Conservation (phyloP, 129 eudicot genomes). For the Centaurea solstitialis region DNA sequence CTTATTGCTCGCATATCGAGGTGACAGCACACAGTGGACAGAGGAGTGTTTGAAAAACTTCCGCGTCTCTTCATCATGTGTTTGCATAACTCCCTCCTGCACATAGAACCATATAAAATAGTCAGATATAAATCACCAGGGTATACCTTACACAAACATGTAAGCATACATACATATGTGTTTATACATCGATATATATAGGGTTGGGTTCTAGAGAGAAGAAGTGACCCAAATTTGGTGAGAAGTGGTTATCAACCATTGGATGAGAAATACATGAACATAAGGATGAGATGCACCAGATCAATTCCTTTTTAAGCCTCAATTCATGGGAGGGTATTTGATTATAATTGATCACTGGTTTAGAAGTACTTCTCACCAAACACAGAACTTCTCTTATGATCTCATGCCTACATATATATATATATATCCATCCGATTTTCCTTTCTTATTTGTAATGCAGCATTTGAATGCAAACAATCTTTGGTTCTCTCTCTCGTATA, state of each 20-base stretch:
- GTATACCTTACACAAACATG: background rate
- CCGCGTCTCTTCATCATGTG: slow-evolving; percentile 81
- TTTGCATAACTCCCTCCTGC: slow-evolving; percentile 89
- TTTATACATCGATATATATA: background rate
- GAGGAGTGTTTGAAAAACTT: slow-evolving; percentile 91
- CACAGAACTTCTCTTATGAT: too few relatives aligned
- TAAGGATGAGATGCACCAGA: too few relatives aligned
- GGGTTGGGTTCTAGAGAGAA: background rate
- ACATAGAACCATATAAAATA: slow-evolving; percentile 12
- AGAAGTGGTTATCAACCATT: too few relatives aligned
- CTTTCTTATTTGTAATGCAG: background rate
- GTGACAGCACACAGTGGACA: slow-evolving; percentile 74
- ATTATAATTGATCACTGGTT: too few relatives aligned
- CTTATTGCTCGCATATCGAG: slow-evolving; percentile 89
- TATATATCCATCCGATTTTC: background rate
- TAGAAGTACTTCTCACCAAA: too few relatives aligned
- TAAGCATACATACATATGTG: background rate
- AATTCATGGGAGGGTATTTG: too few relatives aligned
- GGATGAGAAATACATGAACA: too few relatives aligned
- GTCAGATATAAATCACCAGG: slow-evolving; percentile 3
- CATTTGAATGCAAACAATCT: background rate
- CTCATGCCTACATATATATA: too few relatives aligned
- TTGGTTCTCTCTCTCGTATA: background rate
- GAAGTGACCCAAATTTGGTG: too few relatives aligned
- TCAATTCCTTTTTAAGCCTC: too few relatives aligned